A percentile compares a stretch with the other conserved stretches of the same genome.
Conservation (phyloP, 129 eudicot species). For the Arctium minus region DNA sequence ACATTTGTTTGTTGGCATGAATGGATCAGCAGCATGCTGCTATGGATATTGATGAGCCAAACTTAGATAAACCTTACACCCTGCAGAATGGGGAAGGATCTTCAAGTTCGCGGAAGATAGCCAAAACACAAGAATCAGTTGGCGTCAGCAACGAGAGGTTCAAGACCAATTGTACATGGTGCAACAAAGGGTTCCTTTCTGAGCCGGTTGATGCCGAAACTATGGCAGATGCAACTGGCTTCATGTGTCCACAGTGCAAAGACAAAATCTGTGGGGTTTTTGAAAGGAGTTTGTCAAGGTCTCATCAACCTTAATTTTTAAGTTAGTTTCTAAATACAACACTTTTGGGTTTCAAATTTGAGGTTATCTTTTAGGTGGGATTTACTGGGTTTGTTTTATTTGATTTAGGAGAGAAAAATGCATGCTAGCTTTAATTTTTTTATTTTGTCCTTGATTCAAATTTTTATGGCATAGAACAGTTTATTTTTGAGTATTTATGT, state of each 20-base stretch:
- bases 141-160: neutral
- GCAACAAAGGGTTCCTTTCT: slow-evolving; percentile 25
- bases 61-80: neutral
- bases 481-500: neutral
- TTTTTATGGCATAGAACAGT: neutral
- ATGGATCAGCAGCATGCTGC: slow-evolving; percentile 10
- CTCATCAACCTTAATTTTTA: slow-evolving; percentile 13
- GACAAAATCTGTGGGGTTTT: slow-evolving; percentile 21
- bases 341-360: neutral
- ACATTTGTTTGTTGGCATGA: slow-evolving; percentile 2
- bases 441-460: neutral
- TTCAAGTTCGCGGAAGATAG: neutral
- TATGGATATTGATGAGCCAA: slow-evolving; percentile 7
- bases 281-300: slow-evolving; percentile 23
- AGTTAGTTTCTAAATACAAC: neutral
- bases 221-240: slow-evolving; percentile 29
- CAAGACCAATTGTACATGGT: slow-evolving; percentile 28
- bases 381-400: neutral
- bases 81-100: neutral
- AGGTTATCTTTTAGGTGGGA: slow-evolving; percentile 2
- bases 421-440: neutral
- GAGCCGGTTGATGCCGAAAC: slow-evolving; percentile 26
- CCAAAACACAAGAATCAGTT: slow-evolving; percentile 1
- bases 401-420: neutral
- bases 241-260: slow-evolving; percentile 30